Conservation (phyloP, 129 eudicot genomes). For the Ambrosia trifida region DNA sequence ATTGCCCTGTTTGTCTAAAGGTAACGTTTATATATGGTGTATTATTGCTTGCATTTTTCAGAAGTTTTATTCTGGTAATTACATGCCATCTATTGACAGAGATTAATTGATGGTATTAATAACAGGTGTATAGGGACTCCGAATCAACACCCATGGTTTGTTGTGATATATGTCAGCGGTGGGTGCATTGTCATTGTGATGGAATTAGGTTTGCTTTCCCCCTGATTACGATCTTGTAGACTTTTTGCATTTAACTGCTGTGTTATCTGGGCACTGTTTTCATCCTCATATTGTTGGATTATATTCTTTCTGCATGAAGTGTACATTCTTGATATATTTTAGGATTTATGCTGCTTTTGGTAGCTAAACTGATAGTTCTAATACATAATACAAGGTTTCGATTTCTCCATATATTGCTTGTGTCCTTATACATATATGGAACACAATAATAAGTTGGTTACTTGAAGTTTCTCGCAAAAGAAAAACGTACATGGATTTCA, state of each 20-base stretch:
- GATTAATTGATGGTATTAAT: constrained; percentile 12
- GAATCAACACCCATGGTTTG: constrained; percentile 99
- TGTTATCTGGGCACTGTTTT: constrained; percentile 1
- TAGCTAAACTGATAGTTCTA: too few species aligned
- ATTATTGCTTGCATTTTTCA: constrained; percentile 1
- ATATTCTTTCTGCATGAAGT: constrained; percentile 3
- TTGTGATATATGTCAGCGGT: constrained; percentile 92
- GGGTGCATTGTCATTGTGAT: constrained; percentile 99
- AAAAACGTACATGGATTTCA: background rate
- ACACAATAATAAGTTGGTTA: background rate
- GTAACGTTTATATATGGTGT: constrained; percentile 36
- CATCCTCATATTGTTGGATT: constrained; percentile 12
- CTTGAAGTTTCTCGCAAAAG: background rate
- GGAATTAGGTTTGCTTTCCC: constrained; percentile 69
- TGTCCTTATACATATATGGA: background rate
- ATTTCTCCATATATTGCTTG: background rate
- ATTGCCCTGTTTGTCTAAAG: constrained; percentile 96
- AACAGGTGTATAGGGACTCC: constrained; percentile 96
- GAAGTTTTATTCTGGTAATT: background rate
- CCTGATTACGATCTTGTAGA: constrained; percentile 20
- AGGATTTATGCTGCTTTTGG: background rate
- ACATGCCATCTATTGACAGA: background rate
- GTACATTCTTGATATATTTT: background rate
- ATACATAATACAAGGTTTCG: too few species aligned
- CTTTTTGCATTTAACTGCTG: constrained; percentile 12